These are phyloP conservation scores for Annulohypoxylon nitens DNA, from an alignment of 495 filamentous ascomycete species.

Conservation along the genomic window DNA sequence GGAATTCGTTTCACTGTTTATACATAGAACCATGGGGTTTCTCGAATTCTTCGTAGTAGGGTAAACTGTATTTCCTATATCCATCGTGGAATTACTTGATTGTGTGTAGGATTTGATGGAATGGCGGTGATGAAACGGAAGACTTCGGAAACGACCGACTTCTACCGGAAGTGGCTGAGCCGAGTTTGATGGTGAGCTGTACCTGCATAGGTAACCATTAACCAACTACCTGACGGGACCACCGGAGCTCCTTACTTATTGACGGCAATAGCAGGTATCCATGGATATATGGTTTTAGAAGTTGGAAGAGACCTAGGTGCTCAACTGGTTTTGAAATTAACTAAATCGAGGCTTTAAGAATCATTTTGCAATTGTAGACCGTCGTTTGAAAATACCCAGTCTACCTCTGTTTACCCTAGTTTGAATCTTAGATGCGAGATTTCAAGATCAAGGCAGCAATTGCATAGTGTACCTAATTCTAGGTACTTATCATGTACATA, in stretches of 20 bases:
- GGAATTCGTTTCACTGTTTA: conserved; percentile 13
- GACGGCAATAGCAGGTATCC: background rate
- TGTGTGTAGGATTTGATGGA: background rate
- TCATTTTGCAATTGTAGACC: background rate
- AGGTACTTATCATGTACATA: background rate
- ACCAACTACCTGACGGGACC: background rate
- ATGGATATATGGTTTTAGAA: background rate
- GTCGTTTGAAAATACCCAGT: background rate
- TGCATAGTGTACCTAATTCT: background rate
- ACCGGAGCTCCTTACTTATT: background rate
- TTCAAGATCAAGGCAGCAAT: background rate
- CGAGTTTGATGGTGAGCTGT: conserved; percentile 8
- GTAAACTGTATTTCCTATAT: background rate
- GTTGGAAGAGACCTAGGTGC: background rate
- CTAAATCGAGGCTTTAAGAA: background rate
- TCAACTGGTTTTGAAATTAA: too few relatives aligned
- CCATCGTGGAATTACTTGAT: background rate
- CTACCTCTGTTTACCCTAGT: background rate
- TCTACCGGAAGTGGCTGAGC: conserved; percentile 11
- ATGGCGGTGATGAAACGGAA: conserved; percentile 4
- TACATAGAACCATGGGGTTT: background rate
- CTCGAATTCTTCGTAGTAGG: background rate
- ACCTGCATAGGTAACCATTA: conserved; percentile 7
- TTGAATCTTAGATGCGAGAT: background rate
- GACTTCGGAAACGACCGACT: background rate